Percentiles rank a stretch among this genome's conserved stretches.
Evolutionary conservation across 2,329 filamentous ascomycete species (phyloP).

Genomic region (Colletotrichum salicis): DNA sequence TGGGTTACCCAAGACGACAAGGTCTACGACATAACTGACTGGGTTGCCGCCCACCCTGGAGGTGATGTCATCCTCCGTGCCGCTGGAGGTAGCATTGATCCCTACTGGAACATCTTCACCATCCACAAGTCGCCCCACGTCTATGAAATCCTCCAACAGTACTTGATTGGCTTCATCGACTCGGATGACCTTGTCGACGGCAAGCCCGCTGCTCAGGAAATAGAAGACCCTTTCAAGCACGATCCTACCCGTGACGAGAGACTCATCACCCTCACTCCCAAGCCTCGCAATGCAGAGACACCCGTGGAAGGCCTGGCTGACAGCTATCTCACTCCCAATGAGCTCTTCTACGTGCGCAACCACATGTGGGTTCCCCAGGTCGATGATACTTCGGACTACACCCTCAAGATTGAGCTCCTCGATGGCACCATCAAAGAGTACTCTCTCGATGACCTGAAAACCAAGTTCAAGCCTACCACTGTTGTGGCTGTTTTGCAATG

Average conservation of each 20-base stretch:
- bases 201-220: conserved; percentile 59
- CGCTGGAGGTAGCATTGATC: conserved; percentile 71
- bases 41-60: conserved; percentile 72
- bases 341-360: conserved; percentile 54
- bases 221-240: conserved; percentile 70
- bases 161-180: conserved; percentile 71
- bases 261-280: conserved; percentile 62
- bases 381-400: conserved; percentile 52
- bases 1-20: conserved; percentile 74
- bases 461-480: conserved; percentile 59
- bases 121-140: conserved; percentile 76
- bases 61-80: conserved; percentile 75
- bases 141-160: conserved; percentile 72
- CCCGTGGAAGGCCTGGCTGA: conserved; percentile 58
- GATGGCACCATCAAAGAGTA: conserved; percentile 65
- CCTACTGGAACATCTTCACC: conserved; percentile 76
- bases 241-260: conserved; percentile 64
- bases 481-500: conserved; percentile 69
- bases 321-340: conserved; percentile 64
- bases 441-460: conserved; percentile 63
- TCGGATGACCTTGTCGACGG: conserved; percentile 68
- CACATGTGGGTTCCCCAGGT: conserved; percentile 72
- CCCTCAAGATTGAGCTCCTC: conserved; percentile 64
- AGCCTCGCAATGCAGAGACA: conserved; percentile 72
- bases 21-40: conserved; percentile 78